Conservation (phyloP, 139 green algal genomes). For the Raphidocelis subcapitata region DNA sequence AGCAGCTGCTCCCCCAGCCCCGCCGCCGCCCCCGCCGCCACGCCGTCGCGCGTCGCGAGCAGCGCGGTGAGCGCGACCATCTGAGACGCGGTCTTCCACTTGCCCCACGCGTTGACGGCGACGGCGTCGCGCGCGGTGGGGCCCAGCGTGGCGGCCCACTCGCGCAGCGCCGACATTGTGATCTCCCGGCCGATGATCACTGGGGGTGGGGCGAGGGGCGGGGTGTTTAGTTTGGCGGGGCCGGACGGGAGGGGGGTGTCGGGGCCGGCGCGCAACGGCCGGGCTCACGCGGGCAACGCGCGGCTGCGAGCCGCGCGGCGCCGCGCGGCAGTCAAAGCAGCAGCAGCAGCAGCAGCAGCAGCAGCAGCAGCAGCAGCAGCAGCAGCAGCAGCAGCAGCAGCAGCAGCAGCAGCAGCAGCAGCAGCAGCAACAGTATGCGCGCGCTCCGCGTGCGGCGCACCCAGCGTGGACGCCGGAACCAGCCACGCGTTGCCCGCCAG, state of each 20-base stretch:
- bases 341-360: too few species aligned
- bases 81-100: conserved; percentile 88
- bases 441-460: conserved; percentile 20
- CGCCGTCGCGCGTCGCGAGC: conserved; percentile 36
- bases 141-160: conserved; percentile 87
- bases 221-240: not conserved
- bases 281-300: not conserved
- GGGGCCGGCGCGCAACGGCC: not conserved
- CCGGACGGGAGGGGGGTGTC: not conserved
- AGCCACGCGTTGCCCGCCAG: conserved; percentile 76
- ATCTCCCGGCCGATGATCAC: conserved; percentile 92
- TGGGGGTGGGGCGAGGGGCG: conserved; percentile 10
- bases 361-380: too few species aligned
- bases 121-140: conserved; percentile 73
- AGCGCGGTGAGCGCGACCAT: conserved; percentile 66
- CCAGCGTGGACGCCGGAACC: conserved; percentile 56
- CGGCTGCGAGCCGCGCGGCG: not conserved
- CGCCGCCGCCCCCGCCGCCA: not conserved
- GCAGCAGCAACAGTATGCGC: too few species aligned
- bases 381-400: too few species aligned
- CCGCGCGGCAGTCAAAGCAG: too few species aligned
- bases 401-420: too few species aligned
- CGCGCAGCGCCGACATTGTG: conserved; percentile 88
- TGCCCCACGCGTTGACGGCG: conserved; percentile 82
- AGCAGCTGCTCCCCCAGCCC: not conserved